A percentile compares a stretch with the other conserved stretches of the same genome.
These are phyloP conservation scores for Maudiozyma saulgeensis DNA, from an alignment of 805 yeast species.

Conservation along the genomic window DNA sequence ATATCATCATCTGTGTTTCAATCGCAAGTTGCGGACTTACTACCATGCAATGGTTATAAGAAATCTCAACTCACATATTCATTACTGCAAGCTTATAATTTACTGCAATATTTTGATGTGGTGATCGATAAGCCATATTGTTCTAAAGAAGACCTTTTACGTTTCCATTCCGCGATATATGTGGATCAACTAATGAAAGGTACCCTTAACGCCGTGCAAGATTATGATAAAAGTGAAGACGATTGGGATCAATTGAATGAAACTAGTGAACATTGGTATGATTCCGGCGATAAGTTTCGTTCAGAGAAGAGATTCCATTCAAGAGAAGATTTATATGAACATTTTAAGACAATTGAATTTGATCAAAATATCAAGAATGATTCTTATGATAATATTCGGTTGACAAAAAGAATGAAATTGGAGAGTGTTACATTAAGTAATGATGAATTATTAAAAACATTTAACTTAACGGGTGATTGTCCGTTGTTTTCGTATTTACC, in stretches of 20 bases:
- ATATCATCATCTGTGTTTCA: conserved; percentile 24
- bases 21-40: conserved; percentile 24
- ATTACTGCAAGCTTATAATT: conserved; percentile 15
- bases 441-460: conserved; percentile 10
- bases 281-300: not conserved
- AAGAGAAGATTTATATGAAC: conserved; percentile 8
- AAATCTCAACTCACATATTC: conserved; percentile 21
- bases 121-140: conserved; percentile 12
- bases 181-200: conserved; percentile 32
- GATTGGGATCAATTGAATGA: conserved; percentile 11
- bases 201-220: conserved; percentile 11
- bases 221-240: conserved; percentile 12
- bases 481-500: conserved; percentile 47
- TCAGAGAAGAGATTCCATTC: conserved; percentile 4
- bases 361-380: not conserved
- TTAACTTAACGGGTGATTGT: conserved; percentile 54
- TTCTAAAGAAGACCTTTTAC: conserved; percentile 31
- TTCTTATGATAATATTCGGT: not conserved
- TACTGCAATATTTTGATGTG: conserved; percentile 18
- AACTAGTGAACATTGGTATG: conserved; percentile 9
- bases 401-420: not conserved
- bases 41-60: conserved; percentile 24
- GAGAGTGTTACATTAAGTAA: not conserved
- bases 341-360: conserved; percentile 5
- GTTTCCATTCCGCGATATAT: conserved; percentile 42